phyloP scores from a whole-genome alignment of 257 asterid species.

The Solanum lycopersicoides region DNA sequence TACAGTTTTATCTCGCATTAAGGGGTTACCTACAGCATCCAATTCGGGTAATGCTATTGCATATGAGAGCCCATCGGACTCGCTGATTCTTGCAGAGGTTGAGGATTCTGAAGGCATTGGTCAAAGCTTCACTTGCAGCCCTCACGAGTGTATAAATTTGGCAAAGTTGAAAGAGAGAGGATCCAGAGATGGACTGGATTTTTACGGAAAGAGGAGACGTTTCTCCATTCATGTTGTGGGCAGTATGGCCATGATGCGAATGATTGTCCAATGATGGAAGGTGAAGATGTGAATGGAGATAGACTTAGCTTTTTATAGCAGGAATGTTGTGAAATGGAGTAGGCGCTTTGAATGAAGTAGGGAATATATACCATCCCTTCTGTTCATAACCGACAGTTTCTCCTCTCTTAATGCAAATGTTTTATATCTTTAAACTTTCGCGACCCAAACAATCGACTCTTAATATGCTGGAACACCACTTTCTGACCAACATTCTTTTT shows the following conservation, averaged over 20 bases:
- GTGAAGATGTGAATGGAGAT: conserved; percentile 26
- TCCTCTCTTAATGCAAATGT: not conserved
- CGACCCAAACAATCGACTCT: not conserved
- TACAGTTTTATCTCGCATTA: conserved; percentile 49
- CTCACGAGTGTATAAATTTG: conserved; percentile 12
- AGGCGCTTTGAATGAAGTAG: not conserved
- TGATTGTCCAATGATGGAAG: conserved; percentile 34
- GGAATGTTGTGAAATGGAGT: not conserved
- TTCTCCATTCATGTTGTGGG: conserved; percentile 28
- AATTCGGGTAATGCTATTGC: conserved; percentile 18
- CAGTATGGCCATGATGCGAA: conserved; percentile 36
- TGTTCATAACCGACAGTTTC: not conserved
- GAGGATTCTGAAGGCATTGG: conserved; percentile 47
- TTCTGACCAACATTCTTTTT: not conserved
- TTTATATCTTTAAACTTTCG: not conserved
- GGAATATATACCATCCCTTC: not conserved
- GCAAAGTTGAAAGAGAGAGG: conserved; percentile 31
- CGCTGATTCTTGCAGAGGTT: conserved; percentile 36
- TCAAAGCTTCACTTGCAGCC: conserved; percentile 22
- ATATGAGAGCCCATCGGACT: conserved; percentile 39
- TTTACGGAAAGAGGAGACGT: conserved; percentile 40
- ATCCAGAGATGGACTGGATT: conserved; percentile 34
- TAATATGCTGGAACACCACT: not conserved
- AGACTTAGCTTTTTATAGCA: conserved; percentile 33
- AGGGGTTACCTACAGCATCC: conserved; percentile 51